Percentiles rank a stretch among this genome's conserved stretches.
These are phyloP conservation scores for Suillus cothurnatus DNA, from an alignment of 768 basidiomycete genomes.

Conservation along the genomic window DNA sequence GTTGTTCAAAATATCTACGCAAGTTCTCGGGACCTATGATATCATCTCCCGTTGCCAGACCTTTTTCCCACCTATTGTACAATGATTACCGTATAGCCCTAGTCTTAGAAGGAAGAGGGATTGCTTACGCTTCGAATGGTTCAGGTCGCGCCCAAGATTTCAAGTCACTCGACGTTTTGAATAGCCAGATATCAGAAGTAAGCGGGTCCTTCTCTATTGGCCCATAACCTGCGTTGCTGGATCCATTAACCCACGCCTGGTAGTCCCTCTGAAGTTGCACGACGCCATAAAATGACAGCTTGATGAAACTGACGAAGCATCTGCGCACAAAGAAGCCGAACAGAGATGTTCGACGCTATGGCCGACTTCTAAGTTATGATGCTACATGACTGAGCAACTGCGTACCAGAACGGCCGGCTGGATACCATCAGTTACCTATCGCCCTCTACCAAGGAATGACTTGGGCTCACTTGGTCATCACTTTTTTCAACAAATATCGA, in stretches of 20 bases:
- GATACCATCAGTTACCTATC: not conserved
- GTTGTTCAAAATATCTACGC: slow-evolving; percentile 82
- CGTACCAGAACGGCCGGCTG: slow-evolving; percentile 32
- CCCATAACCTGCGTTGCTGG: slow-evolving; percentile 50
- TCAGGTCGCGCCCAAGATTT: slow-evolving; percentile 66
- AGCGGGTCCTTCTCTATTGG: slow-evolving; percentile 54
- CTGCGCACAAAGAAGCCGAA: slow-evolving; percentile 84
- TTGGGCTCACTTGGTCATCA: slow-evolving; percentile 50
- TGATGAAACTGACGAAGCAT: slow-evolving; percentile 72
- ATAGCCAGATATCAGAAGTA: slow-evolving; percentile 50
- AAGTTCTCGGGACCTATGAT: slow-evolving; percentile 70
- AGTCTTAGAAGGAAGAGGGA: not conserved
- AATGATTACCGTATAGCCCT: slow-evolving; percentile 6
- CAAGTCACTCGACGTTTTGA: slow-evolving; percentile 66
- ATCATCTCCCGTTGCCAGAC: slow-evolving; percentile 66
- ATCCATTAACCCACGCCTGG: slow-evolving; percentile 59
- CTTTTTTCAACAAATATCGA: slow-evolving; percentile 60
- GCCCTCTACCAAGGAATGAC: not conserved
- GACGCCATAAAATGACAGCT: slow-evolving; percentile 76
- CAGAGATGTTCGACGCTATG: slow-evolving; percentile 70
- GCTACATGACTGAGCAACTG: not conserved
- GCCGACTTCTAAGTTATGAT: not conserved
- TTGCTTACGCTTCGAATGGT: slow-evolving; percentile 57
- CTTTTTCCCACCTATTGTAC: slow-evolving; percentile 63
- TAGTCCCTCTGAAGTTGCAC: slow-evolving; percentile 68